Base-by-base conservation (phyloP, 441 rosid species). In the Corymbia calophylla region DNA sequence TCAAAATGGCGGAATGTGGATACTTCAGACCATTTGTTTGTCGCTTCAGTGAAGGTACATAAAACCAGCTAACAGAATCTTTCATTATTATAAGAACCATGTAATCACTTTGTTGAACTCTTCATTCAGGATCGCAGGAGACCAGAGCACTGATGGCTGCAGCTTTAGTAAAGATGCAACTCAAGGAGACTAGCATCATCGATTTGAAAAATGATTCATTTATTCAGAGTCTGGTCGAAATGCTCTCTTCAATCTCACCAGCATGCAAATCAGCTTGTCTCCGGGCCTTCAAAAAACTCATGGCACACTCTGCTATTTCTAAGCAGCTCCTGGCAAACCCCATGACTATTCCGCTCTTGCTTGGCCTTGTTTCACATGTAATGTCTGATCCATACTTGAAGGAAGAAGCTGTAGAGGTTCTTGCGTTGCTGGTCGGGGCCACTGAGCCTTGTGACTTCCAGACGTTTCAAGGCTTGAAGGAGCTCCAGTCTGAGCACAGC, bases 1-100 rank as follows among this genome's bases (percentile, higher is more conserved):
- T 94, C 87, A 93, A 92, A 91, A 94, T 92, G 95, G 95, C 96
- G 4, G 93, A 93, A 91, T 90, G 91, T 87, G 95, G 95, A 73
- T 88, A 92, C 88, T 92, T 92, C 84, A 88, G 85, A 86, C 93
- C 94, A 77, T 94, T 94, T 87, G 90, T 94, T 81, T 80, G 91
- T 87, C 93, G 93, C 87, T 94, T 94, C 90, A 94, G 89, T 87
- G 91, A 92, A 93, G 95, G 95, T 93, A 89, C 21, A 39, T 86
- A 55, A 55, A 19, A 53, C 68, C 64, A 17, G 19, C 49, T 25
- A 21, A 54, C 68, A 55, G 29, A 31, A 19, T 86, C 66, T 86
- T 86, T 19, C 0, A 49, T 86, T 32, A 86, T 19, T 55, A 5
- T 9, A 54, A 86, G 49, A 55, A 44, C 31, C 32, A 29, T 70